These are phyloP conservation scores for Nothomitra cinnamomea DNA, from an alignment of 2,329 filamentous ascomycete genomes.

Conservation along the genomic window DNA sequence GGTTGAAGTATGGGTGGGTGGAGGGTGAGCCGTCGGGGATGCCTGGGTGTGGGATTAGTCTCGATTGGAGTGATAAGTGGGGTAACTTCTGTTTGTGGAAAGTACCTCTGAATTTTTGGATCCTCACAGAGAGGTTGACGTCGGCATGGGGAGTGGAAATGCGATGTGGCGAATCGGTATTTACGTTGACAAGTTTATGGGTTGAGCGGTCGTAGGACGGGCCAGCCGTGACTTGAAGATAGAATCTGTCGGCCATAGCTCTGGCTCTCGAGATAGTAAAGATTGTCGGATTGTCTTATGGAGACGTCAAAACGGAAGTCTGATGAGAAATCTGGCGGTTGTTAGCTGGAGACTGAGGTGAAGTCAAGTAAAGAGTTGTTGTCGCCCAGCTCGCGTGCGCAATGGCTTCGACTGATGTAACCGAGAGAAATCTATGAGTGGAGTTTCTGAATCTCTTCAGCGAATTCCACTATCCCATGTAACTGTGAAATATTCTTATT, in stretches of 20 bases:
- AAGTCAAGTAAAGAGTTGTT: no score
- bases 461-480: no score
- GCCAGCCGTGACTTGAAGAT: conserved; percentile 68
- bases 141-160: conserved; percentile 49
- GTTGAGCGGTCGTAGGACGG: conserved; percentile 52
- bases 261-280: no score
- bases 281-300: not conserved
- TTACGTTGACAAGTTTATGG: conserved; percentile 63
- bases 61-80: not conserved
- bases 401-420: no score
- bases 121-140: conserved; percentile 54
- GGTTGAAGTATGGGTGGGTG: conserved; percentile 62
- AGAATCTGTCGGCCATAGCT: conserved; percentile 48
- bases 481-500: not conserved
- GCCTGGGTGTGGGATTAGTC: conserved; percentile 28
- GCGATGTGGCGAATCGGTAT: conserved; percentile 42
- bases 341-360: no score
- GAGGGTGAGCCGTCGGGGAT: conserved; percentile 52
- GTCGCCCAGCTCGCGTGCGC: no score
- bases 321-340: no score
- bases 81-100: not conserved
- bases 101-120: conserved; percentile 40
- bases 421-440: no score
- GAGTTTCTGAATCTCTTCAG: no score
- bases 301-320: no score